A percentile compares a stretch with the other conserved stretches of the same genome.
Evolutionary conservation across 768 basidiomycete species (phyloP).

Genomic region (Neoboletus magnificus): DNA sequence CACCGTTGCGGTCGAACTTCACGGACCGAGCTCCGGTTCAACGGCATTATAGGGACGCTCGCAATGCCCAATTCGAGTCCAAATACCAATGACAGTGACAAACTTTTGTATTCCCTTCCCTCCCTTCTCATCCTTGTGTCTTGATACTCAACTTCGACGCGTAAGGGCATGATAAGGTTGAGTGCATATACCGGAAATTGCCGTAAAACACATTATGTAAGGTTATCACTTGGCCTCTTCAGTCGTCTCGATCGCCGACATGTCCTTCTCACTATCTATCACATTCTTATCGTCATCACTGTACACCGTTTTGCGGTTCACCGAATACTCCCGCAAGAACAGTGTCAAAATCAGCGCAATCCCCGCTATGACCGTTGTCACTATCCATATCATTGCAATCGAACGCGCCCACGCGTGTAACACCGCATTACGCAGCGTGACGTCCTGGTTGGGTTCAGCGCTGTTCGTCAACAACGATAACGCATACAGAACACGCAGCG

Average conservation of each 20-base stretch:
- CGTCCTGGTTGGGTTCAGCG: constrained; percentile 38
- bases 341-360: constrained; percentile 49
- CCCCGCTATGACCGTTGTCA: constrained; percentile 56
- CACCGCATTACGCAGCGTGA: constrained; percentile 43
- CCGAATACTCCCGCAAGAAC: constrained; percentile 57
- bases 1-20: no score
- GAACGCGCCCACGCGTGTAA: constrained; percentile 62
- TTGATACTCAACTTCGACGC: no score
- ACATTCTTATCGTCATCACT: constrained; percentile 19
- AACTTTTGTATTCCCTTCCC: no score
- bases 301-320: constrained; percentile 50
- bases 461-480: neutral
- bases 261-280: constrained; percentile 16
- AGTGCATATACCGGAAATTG: no score
- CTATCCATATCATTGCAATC: constrained; percentile 64
- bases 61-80: neutral
- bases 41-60: no score
- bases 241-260: neutral
- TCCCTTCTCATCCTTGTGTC: neutral
- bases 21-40: no score
- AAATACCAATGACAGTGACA: no score
- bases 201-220: no score
- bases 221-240: neutral
- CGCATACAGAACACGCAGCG: neutral
- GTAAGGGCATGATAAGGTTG: no score